Percentiles rank a stretch among this genome's conserved stretches.
These are phyloP conservation scores for Candida koratica DNA, from an alignment of 805 yeast genomes.

Conservation along the genomic window DNA sequence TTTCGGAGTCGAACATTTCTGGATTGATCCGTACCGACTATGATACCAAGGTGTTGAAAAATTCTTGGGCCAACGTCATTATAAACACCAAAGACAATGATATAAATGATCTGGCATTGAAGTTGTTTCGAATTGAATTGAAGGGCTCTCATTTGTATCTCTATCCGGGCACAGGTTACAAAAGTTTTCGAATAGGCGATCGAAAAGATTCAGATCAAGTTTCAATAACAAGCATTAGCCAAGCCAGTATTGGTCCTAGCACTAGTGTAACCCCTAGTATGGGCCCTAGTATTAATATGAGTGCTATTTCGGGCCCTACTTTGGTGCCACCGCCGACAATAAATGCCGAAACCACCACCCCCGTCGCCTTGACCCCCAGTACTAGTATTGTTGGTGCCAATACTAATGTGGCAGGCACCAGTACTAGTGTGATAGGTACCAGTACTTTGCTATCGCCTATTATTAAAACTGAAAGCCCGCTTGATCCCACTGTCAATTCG, in stretches of 20 bases:
- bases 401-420: background rate
- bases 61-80: constrained; percentile 38
- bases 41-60: constrained; percentile 28
- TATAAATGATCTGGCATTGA: constrained; percentile 32
- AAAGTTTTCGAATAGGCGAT: constrained; percentile 20
- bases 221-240: constrained; percentile 5
- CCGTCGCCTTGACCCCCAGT: background rate
- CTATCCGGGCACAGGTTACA: constrained; percentile 50
- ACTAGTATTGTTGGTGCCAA: background rate
- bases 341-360: background rate
- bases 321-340: background rate
- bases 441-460: constrained; percentile 3
- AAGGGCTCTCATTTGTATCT: constrained; percentile 63
- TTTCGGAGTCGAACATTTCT: constrained; percentile 1
- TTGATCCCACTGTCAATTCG: constrained; percentile 7
- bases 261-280: background rate
- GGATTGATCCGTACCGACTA: constrained; percentile 21
- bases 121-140: constrained; percentile 60
- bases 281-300: background rate
- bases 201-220: constrained; percentile 10
- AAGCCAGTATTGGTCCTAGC: constrained; percentile 6
- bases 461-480: constrained; percentile 3
- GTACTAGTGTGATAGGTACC: background rate
- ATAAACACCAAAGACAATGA: constrained; percentile 26
- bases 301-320: constrained; percentile 1